Conservation (phyloP, 371 early-diverging fungal genomes). For the Mucor racemosus region DNA sequence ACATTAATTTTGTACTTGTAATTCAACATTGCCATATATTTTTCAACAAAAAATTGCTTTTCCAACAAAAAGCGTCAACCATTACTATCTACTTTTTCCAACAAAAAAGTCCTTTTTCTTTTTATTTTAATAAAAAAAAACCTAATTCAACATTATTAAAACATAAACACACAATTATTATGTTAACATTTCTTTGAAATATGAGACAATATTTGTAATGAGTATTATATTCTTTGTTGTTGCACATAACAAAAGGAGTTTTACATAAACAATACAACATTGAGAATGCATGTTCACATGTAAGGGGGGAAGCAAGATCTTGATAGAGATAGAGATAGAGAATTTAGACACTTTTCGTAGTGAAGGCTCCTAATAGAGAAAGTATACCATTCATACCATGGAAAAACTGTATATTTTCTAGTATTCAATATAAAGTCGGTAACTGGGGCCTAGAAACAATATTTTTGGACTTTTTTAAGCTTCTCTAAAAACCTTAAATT, state of each 20-base stretch:
- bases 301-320: too few relatives aligned
- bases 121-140: conserved; percentile 9
- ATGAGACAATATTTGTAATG: background rate
- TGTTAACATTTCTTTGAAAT: background rate
- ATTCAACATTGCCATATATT: conserved; percentile 30
- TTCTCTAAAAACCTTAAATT: too few relatives aligned
- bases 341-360: too few relatives aligned
- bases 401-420: too few relatives aligned
- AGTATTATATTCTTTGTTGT: background rate
- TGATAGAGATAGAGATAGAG: too few relatives aligned
- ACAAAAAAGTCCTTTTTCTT: conserved; percentile 10
- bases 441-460: too few relatives aligned
- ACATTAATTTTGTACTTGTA: conserved; percentile 24
- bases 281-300: background rate
- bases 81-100: background rate
- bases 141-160: conserved; percentile 25
- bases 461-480: too few relatives aligned
- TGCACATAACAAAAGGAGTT: background rate
- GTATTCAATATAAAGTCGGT: too few relatives aligned
- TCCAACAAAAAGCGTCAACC: background rate
- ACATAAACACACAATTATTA: background rate
- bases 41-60: conserved; percentile 9
- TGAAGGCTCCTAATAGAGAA: too few relatives aligned
- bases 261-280: background rate
- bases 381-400: too few relatives aligned